These are phyloP conservation scores for Globisporangium canariense DNA, from an alignment of 352 stramenopile species.

Conservation along the genomic window DNA sequence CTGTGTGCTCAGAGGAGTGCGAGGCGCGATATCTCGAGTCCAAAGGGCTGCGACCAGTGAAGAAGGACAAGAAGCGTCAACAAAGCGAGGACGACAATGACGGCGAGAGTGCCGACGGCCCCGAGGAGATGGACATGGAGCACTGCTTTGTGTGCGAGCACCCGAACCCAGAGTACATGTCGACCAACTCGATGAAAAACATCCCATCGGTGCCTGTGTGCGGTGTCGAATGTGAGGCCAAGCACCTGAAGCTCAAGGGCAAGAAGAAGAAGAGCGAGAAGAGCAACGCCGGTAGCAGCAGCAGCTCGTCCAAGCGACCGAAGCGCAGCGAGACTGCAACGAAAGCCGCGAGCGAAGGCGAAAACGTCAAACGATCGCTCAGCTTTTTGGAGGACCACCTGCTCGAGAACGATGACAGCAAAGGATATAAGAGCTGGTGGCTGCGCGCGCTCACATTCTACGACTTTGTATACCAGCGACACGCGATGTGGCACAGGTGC, in stretches of 20 bases:
- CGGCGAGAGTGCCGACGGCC: slow-evolving; percentile 1
- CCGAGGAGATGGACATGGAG: slow-evolving; percentile 23
- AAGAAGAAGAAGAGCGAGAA: slow-evolving; percentile 32
- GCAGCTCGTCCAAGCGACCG: background rate
- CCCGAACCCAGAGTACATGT: slow-evolving; percentile 60
- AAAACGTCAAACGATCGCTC: slow-evolving; percentile 34
- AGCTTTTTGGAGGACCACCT: slow-evolving; percentile 77
- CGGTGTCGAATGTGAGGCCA: slow-evolving; percentile 60
- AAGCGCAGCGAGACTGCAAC: background rate
- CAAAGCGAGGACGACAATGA: slow-evolving; percentile 19
- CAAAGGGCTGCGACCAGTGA: slow-evolving; percentile 41
- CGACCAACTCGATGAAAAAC: slow-evolving; percentile 52
- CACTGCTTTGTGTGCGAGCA: slow-evolving; percentile 66
- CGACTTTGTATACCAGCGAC: slow-evolving; percentile 83
- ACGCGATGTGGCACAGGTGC: slow-evolving; percentile 80
- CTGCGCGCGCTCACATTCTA: slow-evolving; percentile 78
- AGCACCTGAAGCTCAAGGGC: slow-evolving; percentile 27
- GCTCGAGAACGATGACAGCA: slow-evolving; percentile 60
- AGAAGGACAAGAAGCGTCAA: slow-evolving; percentile 18
- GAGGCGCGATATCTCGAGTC: slow-evolving; percentile 53
- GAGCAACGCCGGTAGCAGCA: background rate
- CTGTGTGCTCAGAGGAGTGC: slow-evolving; percentile 53
- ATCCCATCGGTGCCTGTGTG: slow-evolving; percentile 57
- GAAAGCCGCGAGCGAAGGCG: background rate
- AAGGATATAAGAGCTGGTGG: slow-evolving; percentile 87